Evolutionary conservation across 495 filamentous ascomycete genomes (phyloP), one percentile per base, ranked within the genome.

Genomic region (Aspergillus haitiensis): DNA sequence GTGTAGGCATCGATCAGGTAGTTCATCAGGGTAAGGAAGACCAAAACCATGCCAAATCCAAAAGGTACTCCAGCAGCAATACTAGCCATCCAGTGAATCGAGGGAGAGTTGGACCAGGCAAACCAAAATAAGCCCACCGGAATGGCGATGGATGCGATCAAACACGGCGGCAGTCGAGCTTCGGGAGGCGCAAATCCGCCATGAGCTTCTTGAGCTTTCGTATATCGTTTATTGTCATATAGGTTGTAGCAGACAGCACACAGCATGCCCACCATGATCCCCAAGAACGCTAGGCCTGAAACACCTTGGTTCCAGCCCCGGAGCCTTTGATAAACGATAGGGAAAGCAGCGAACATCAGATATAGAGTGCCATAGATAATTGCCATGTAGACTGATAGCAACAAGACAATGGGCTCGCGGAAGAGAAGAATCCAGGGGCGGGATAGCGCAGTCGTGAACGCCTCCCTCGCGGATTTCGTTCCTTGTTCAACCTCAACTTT

Each of bases 181-280:
- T 76, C 73, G 7, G 73, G 72, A 11, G 67, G 61, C 10, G 69
- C 71, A 50, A 63, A 59, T 2, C 60, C 58, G 5, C 51, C 33
- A 27, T 58, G 49, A 2, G 34, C 40, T 7, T 57, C 52, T 27
- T 58, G 56, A 3, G 51, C 44, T n/a, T 60, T 60, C 42, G 53
- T 40, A 39, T 72, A 75, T 10, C 69, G 65, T 11, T 62, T 64
- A 54, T 75, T 71, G 56, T 72, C 71, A 18, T 39, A 54, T n/a
- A 72, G 52, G 27, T 59, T 64, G 44, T 64, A 68, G 34, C 62
- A 12, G 32, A 82, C 76, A 11, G 77, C 88, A 1, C 79, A 8
- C 0, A 88, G 55, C 85, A 91, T 90, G 57, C 90, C 90, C 48
- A 86, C 68, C 36, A 86, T 84, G 37, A 93, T 88, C 7, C 89